Base-by-base conservation (phyloP, 306 rosid species). In the Acacia confusa region DNA sequence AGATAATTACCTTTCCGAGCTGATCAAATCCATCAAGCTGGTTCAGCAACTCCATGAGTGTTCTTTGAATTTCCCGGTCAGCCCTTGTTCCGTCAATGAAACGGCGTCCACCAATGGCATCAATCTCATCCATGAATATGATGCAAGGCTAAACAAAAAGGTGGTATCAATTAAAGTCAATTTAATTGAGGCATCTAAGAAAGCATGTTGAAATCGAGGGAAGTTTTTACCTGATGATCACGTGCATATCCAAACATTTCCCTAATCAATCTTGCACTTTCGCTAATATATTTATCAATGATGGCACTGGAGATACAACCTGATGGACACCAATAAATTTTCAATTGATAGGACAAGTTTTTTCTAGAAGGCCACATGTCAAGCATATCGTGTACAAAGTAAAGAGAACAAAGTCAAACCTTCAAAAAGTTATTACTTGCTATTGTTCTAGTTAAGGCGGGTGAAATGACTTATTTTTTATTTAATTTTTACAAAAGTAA, bases 201-300 rank as follows among this genome's bases (percentile, higher is more conserved):
- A 69, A 69, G 47, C 74, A 40, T 40, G 53, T 13, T 67, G 48
- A 38, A 14, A 16, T 30, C 24, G 53, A 75, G 11, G 53, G 44
- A 72, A 74, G 34, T 41, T 71, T 86, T 71, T 77, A 94, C 98
- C 89, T 91, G 98, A 81, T 94, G 98, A 82, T 92, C 92, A 52
- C 94, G 98, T n/a, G 97, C 98, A 79, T 92, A 94, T 70, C 89
- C 89, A 85, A 94, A 94, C 91, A 92, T 91, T 77, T 90, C 97
- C 48, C 98, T 85, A 24, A 94, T 90, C 86, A 90, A 38, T 64
- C 94, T 79, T 32, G 94, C 93, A 83, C 94, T 90, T 73, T 92
- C 95, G 34, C 98, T 94, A 60, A 90, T 83, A 32, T 90, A 89
- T 71, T 89, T 90, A n/a, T 88, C 91, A 78, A 88, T 83, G 72